These are phyloP conservation scores for Westerdykella sp. DNA, from an alignment of 2,329 filamentous ascomycete genomes.

Conservation along the genomic window DNA sequence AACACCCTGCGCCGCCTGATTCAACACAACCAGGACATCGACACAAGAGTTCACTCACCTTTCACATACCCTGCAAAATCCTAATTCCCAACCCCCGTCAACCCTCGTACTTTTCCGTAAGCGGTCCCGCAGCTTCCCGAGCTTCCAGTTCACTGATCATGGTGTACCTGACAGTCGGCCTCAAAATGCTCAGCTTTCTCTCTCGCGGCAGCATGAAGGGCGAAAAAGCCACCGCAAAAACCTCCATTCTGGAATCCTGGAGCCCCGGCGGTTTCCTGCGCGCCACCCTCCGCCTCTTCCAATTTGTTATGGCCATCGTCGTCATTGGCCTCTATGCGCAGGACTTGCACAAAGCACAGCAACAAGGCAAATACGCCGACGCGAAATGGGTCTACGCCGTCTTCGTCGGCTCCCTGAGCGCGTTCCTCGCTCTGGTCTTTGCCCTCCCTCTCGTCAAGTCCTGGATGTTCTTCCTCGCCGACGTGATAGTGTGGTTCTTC, in stretches of 20 bases:
- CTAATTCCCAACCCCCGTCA: no score
- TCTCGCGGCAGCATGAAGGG: constrained; percentile 23
- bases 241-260: constrained; percentile 2
- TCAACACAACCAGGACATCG: background rate
- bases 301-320: constrained; percentile 69
- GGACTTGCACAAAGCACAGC: constrained; percentile 32
- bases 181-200: constrained; percentile 28
- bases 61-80: background rate
- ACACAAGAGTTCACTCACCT: background rate
- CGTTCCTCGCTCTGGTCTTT: constrained; percentile 48
- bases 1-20: background rate
- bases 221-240: constrained; percentile 20
- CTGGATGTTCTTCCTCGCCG: constrained; percentile 58
- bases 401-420: constrained; percentile 33
- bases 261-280: constrained; percentile 38
- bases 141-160: background rate
- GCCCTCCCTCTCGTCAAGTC: constrained; percentile 52
- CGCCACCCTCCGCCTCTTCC: constrained; percentile 61
- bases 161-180: background rate
- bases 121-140: no score
- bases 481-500: constrained; percentile 63
- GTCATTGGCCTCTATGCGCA: constrained; percentile 64
- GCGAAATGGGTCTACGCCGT: constrained; percentile 56
- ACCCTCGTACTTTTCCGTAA: no score
- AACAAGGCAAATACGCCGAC: constrained; percentile 41